Conservation (phyloP, 2,329 filamentous ascomycete species). For the Verticillium klebahnii region DNA sequence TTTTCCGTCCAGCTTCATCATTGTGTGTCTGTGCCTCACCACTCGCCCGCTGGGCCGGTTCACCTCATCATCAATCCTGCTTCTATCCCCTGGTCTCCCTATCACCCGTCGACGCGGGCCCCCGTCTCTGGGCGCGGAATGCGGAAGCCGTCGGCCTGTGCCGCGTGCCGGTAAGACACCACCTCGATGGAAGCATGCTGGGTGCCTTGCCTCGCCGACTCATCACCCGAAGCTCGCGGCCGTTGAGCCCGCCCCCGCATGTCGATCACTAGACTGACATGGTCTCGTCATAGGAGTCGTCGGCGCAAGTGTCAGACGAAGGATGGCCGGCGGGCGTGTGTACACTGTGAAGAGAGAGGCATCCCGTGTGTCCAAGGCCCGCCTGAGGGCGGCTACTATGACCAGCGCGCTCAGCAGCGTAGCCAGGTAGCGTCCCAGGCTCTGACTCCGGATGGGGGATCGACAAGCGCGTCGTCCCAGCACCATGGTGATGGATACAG, state of each 20-base stretch:
- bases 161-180: conserved; percentile 11
- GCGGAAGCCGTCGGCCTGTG: conserved; percentile 15
- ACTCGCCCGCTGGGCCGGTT: background rate
- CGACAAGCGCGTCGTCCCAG: conserved; percentile 3
- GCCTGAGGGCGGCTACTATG: conserved; percentile 11
- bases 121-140: conserved; percentile 3
- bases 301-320: conserved; percentile 11
- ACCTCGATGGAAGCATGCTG: background rate
- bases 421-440: background rate
- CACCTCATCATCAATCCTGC: background rate
- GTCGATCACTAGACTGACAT: background rate
- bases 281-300: conserved; percentile 1
- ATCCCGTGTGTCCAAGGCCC: conserved; percentile 41
- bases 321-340: conserved; percentile 37
- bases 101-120: background rate
- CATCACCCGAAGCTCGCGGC: background rate
- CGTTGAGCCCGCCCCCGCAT: background rate
- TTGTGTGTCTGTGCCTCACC: background rate
- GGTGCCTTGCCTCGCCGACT: background rate
- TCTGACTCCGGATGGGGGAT: background rate
- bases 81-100: background rate
- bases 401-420: conserved; percentile 10
- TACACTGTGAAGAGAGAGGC: conserved; percentile 44
- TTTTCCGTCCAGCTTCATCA: background rate
- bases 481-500: conserved; percentile 5